These are phyloP conservation scores for Boletus patriciae DNA, from an alignment of 768 basidiomycete species.

Conservation along the genomic window DNA sequence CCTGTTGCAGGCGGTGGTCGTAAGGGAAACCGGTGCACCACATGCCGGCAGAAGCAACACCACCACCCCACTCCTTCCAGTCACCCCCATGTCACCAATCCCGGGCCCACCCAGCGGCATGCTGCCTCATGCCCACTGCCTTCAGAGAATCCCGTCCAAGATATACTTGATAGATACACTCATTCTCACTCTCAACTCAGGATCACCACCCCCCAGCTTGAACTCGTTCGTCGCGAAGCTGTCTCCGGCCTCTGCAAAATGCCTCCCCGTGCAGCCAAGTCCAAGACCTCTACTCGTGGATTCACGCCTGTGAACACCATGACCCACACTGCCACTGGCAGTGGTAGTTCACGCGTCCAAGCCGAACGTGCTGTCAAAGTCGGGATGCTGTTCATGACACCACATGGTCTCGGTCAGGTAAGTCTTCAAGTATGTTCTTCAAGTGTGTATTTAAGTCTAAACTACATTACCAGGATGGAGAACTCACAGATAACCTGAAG, in stretches of 20 bases:
- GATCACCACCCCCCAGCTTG: background rate
- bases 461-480: background rate
- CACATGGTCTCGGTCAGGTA: background rate
- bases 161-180: background rate
- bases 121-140: background rate
- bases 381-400: no score
- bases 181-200: background rate
- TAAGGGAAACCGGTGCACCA: no score
- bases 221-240: background rate
- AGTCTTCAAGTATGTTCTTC: background rate
- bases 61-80: no score
- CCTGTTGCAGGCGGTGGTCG: no score
- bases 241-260: background rate
- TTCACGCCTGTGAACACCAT: background rate
- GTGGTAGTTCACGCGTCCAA: background rate
- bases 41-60: no score
- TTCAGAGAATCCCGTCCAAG: background rate
- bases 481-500: background rate
- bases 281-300: background rate
- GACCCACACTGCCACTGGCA: background rate
- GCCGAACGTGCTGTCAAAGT: background rate
- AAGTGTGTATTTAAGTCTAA: background rate
- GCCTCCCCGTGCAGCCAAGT: background rate
- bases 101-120: background rate
- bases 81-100: background rate